phyloP scores from a whole-genome alignment of 2,329 filamentous ascomycete genomes.

The Pseudocercospora fuligena region DNA sequence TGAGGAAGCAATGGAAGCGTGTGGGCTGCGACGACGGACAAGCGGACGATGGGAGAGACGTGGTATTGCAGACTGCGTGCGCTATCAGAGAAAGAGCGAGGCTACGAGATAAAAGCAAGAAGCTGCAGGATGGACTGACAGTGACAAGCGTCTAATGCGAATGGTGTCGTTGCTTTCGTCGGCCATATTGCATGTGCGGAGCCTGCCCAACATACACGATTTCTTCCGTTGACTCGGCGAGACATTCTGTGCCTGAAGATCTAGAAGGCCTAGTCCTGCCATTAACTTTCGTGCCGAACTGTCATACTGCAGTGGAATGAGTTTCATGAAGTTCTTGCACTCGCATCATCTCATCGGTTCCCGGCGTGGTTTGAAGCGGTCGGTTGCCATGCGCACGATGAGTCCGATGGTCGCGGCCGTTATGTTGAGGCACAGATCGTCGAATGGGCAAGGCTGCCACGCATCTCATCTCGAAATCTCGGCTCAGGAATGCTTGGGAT shows the following conservation, averaged over 20 bases:
- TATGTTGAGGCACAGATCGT: constrained; percentile 5
- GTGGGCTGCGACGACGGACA: neutral
- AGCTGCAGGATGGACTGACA: neutral
- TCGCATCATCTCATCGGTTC: neutral
- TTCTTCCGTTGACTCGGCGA: neutral
- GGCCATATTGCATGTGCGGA: neutral
- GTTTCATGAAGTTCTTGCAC: neutral
- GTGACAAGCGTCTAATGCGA: neutral
- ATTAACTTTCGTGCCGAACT: neutral
- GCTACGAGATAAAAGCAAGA: neutral
- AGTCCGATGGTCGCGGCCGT: neutral
- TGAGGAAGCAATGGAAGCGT: neutral
- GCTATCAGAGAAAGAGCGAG: neutral
- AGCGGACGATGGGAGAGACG: neutral
- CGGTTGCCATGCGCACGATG: neutral
- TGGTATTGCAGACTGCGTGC: neutral
- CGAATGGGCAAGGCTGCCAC: constrained; percentile 6
- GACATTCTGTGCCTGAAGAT: neutral
- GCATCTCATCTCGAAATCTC: neutral
- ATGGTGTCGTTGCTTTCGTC: neutral
- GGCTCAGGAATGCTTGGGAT: constrained; percentile 3
- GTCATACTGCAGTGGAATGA: neutral
- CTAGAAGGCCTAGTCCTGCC: neutral
- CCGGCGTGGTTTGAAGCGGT: neutral
- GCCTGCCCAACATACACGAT: neutral